Conservation (phyloP, 1,139 yeast species). For the Maudiozyma humilis region DNA sequence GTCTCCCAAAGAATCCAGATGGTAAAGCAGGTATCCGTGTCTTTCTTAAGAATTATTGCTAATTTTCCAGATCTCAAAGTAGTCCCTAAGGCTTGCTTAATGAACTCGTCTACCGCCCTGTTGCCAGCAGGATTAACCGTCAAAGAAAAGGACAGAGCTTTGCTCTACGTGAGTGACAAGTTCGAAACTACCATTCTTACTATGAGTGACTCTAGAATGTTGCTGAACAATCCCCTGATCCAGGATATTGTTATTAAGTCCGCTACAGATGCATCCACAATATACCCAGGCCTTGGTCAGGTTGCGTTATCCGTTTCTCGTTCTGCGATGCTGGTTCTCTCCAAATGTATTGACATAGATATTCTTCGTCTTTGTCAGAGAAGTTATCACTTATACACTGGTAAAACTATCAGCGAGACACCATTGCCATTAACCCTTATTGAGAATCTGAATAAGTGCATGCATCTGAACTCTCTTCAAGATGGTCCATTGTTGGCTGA, state of each 20-base stretch:
- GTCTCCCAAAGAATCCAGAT: conserved; percentile 29
- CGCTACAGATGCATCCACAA: conserved; percentile 27
- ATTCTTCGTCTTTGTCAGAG: conserved; percentile 47
- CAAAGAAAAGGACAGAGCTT: conserved; percentile 25
- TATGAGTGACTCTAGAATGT: conserved; percentile 39
- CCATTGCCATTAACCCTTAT: conserved; percentile 37
- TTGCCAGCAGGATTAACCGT: conserved; percentile 27
- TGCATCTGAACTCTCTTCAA: conserved; percentile 36
- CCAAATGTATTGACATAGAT: conserved; percentile 47
- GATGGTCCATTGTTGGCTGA: conserved; percentile 37
- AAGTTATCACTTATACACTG: conserved; percentile 38
- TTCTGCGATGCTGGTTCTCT: conserved; percentile 39
- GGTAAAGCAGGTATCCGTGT: conserved; percentile 31
- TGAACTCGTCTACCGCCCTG: conserved; percentile 30
- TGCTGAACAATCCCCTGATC: conserved; percentile 32
- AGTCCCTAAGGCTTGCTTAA: conserved; percentile 29
- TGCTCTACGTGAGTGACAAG: conserved; percentile 20
- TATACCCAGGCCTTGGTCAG: conserved; percentile 29
- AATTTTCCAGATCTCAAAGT: conserved; percentile 20
- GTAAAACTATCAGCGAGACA: conserved; percentile 32
- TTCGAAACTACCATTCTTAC: conserved; percentile 36
- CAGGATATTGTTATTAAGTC: conserved; percentile 36
- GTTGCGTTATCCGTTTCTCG: conserved; percentile 28
- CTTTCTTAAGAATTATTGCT: conserved; percentile 27
- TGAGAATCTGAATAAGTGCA: conserved; percentile 36